Evolutionary conservation across 2,329 filamentous ascomycete genomes (phyloP).

Genomic region (Parascedosporium putredinis): DNA sequence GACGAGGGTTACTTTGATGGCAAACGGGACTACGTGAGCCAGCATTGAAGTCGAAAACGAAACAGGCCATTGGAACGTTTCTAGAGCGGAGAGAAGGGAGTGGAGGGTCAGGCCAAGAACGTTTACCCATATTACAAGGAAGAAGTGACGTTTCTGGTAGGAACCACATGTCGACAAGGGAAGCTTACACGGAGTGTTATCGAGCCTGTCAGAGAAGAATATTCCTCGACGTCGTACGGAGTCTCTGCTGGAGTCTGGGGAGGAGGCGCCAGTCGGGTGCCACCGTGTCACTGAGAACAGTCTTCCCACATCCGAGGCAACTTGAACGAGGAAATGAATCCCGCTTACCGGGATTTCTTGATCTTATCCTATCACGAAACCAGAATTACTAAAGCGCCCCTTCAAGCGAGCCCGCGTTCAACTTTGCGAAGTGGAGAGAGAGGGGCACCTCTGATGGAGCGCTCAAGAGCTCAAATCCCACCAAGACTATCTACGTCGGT

Average conservation of each 20-base stretch:
- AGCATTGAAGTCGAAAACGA: too few species aligned
- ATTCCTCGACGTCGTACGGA: background rate
- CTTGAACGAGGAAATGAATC: too few species aligned
- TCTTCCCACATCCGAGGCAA: too few species aligned
- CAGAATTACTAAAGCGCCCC: background rate
- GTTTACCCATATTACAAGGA: slow-evolving; percentile 8
- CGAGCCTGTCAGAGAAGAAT: background rate
- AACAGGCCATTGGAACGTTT: too few species aligned
- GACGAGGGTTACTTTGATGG: too few species aligned
- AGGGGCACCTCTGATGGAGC: too few species aligned
- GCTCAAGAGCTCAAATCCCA: too few species aligned
- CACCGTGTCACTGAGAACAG: background rate
- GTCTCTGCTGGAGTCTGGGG: too few species aligned
- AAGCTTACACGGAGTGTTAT: background rate
- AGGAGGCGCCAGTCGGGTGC: background rate
- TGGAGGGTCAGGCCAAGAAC: background rate
- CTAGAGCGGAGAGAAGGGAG: background rate
- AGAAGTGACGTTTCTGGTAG: slow-evolving; percentile 1
- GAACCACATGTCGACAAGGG: background rate
- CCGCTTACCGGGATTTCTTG: background rate
- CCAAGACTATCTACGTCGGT: too few species aligned
- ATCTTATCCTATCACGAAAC: background rate
- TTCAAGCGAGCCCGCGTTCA: too few species aligned
- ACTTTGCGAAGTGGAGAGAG: too few species aligned
- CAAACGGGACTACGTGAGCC: too few species aligned